These are phyloP conservation scores for Candida sonorensis DNA, from an alignment of 805 yeast genomes.

Conservation along the genomic window DNA sequence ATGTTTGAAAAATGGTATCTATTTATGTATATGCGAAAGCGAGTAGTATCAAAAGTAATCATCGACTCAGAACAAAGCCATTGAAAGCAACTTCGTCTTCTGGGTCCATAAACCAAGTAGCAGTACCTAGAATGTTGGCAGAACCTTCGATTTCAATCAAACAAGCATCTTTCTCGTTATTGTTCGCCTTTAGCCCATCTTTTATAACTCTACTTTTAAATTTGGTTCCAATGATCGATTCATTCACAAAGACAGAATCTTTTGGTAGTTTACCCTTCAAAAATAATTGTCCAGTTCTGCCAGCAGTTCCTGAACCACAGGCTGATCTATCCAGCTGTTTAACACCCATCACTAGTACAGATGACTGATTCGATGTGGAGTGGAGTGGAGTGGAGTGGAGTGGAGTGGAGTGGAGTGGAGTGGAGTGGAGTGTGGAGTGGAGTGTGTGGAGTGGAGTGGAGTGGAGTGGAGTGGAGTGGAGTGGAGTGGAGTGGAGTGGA, in stretches of 20 bases:
- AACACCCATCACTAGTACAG: constrained; percentile 18
- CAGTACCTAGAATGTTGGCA: constrained; percentile 18
- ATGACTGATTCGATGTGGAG: too few relatives aligned
- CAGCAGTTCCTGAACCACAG: constrained; percentile 25
- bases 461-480: too few relatives aligned
- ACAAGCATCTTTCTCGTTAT: constrained; percentile 15
- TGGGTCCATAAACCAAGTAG: constrained; percentile 18
- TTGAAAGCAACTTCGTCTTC: constrained; percentile 14
- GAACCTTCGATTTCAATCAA: constrained; percentile 19
- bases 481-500: too few relatives aligned
- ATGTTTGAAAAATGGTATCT: background rate
- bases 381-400: too few relatives aligned
- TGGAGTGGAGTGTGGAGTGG: too few relatives aligned
- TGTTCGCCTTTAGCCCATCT: constrained; percentile 13
- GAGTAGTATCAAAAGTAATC: background rate
- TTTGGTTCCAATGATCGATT: constrained; percentile 20
- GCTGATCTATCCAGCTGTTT: constrained; percentile 25
- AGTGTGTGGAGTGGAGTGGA: too few relatives aligned
- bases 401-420: too few relatives aligned
- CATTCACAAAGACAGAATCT: constrained; percentile 12
- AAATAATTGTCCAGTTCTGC: constrained; percentile 17
- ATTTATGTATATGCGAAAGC: too few relatives aligned
- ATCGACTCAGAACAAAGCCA: constrained; percentile 17
- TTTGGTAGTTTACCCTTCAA: constrained; percentile 7
- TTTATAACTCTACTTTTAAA: constrained; percentile 14